Base-by-base conservation (phyloP, 2,329 filamentous ascomycete species). In the Nothophoma quercina region DNA sequence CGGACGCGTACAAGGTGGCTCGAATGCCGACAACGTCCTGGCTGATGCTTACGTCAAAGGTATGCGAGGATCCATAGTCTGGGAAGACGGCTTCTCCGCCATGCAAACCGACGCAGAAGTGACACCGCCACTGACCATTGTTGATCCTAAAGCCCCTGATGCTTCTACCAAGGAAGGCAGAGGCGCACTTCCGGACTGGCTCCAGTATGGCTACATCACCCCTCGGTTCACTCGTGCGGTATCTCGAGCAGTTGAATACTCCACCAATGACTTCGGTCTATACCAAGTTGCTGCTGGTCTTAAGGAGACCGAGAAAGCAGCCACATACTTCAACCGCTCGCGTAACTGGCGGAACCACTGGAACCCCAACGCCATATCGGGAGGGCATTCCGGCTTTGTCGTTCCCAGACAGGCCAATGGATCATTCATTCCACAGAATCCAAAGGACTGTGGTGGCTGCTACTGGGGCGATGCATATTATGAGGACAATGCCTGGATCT, bases 41-140 rank as follows among this genome's bases (percentile, higher is more conserved):
- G 88, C 88, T 2, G 88, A 91, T 63, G 88, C 88, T 0, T 90
- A 84, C 56, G 80, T 89, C 23, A 90, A 90, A 68, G 86, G 86
- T 0, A 81, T 90, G 2, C 77, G 81, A 10, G 86, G 85, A 4
- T 75, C 75, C 4, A 76, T 91, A 34, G 77, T 90, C 70, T 91
- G 88, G 88, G 73, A 67, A 16, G 70, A 72, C 25, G 72, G 69
- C 1, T 74, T 65, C 36, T 32, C 56, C n/a, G 85, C 86, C 38
- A 87, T 89, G 85, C 74, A 83, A 7, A 87, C 83, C 36, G 83
- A 91, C 59, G 88, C 88, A 10, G 86, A 90, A 71, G 78, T 82
- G 6, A 78, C 80, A 0, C 85, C 88, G 0, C 72, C 78, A 1
- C 85, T 86, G 61, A 85, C 86, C 3, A 25, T 33, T 63, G 67